Percentiles rank a stretch among this genome's conserved stretches.
phyloP scores from a whole-genome alignment of 139 green algal species.

The Tetradesmus obliquus region DNA sequence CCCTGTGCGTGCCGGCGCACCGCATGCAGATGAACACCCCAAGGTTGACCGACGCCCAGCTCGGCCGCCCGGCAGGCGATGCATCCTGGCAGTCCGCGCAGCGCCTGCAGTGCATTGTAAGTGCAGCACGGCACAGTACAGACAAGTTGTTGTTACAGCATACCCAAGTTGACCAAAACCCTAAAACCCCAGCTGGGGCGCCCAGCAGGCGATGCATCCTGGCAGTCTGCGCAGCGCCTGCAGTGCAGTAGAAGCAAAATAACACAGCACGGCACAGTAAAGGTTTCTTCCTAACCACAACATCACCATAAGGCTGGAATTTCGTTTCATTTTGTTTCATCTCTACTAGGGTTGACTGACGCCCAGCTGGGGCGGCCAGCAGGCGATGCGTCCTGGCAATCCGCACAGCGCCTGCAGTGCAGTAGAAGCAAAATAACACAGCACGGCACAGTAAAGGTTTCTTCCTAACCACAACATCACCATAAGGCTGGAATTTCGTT shows the following conservation, averaged over 20 bases:
- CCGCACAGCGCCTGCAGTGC: constrained; percentile 67
- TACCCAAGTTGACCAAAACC: not conserved
- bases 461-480: no score
- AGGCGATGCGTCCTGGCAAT: constrained; percentile 61
- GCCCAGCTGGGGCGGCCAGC: constrained; percentile 75
- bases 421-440: no score
- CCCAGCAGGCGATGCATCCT: constrained; percentile 32
- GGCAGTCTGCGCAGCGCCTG: constrained; percentile 78
- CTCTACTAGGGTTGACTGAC: constrained; percentile 33
- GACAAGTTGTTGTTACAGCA: constrained; percentile 8
- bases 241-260: constrained; percentile 3
- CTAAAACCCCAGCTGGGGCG: constrained; percentile 68
- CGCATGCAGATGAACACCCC: constrained; percentile 85
- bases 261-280: no score
- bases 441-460: no score
- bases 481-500: no score
- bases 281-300: no score
- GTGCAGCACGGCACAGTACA: no score
- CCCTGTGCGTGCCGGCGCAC: constrained; percentile 75
- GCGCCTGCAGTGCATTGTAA: constrained; percentile 30
- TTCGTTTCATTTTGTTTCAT: no score
- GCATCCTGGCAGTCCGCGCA: constrained; percentile 77
- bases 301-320: no score
- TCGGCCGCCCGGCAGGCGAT: constrained; percentile 57
- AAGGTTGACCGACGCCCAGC: constrained; percentile 81